Evolutionary conservation across 2,329 filamentous ascomycete species (phyloP), one percentile per base, ranked within the genome.

Genomic region (Talaromyces sp.): DNA sequence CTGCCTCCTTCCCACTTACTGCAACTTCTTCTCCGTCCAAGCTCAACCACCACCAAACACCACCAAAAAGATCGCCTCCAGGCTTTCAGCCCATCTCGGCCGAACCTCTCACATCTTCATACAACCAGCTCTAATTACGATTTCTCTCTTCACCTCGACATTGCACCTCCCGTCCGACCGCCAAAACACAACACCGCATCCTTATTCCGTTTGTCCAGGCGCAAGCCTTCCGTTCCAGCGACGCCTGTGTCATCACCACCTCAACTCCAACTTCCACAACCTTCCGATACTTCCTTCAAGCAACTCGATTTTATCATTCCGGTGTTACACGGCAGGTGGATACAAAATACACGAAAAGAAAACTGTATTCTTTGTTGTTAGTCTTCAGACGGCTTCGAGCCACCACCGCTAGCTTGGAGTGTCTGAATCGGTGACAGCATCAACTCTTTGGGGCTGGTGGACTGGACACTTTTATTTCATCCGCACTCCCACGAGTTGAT

Each of bases 1-100:
- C 40, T 35, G 53, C 53, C 31, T 54, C 25, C 40, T 55, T 45
- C 53, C 53, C 53, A 55, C 53, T 43, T 54, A n/a, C n/a, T n/a
- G n/a, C n/a, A 21, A 48, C 45, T 48, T 48, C 40, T 45, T 39
- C 52, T 45, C 52, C 40, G 52, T 37, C 52, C 53, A 25, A 46
- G 53, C 53, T 55, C 53, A 48, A 48, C 48, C 33, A 52, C 33
- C 35, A 51, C 11, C 48, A 35, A 36, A 17, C 46, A 5, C 15
- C 11, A 35, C 45, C 46, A 51, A 9, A 22, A 8, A 52, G 48
- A 52, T 52, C 48, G 35, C 48, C 17, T 39, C 39, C 48, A 52
- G 48, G 35, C 48, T 28, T 39, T 52, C 48, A 52, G 48, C 48
- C 48, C 48, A 36, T 52, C 19, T 52, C 33, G 33, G 33, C 48